Conservation (phyloP, 2,329 filamentous ascomycete genomes). For the Drechslerella dactyloides region DNA sequence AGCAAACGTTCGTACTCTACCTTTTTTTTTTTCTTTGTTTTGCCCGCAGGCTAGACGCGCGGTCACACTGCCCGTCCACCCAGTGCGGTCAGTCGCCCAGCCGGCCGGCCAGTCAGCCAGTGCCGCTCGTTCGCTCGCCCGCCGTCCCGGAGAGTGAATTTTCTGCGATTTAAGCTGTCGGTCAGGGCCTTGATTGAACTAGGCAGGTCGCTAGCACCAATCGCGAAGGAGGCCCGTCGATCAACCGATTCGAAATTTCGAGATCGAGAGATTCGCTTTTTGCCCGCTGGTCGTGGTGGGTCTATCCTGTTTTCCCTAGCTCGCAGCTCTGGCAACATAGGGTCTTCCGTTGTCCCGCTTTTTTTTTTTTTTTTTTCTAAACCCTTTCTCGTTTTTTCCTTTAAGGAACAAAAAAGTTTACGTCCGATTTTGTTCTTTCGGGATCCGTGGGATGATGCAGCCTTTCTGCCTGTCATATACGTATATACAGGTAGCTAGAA, state of each 20-base stretch:
- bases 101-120: neutral
- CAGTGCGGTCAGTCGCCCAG: neutral
- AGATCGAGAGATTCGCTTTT: slow-evolving; percentile 43
- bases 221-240: slow-evolving; percentile 20
- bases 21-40: slow-evolving; percentile 5
- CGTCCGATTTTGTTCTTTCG: no score
- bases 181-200: slow-evolving; percentile 21
- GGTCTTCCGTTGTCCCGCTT: neutral
- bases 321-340: neutral
- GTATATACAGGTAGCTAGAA: neutral
- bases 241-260: slow-evolving; percentile 29
- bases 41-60: slow-evolving; percentile 22
- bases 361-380: slow-evolving; percentile 1
- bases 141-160: neutral
- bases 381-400: neutral
- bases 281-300: neutral
- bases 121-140: neutral
- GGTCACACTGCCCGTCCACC: slow-evolving; percentile 31
- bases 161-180: neutral
- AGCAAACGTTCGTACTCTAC: no score
- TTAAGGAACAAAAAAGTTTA: no score
- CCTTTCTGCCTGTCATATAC: neutral
- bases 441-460: neutral
- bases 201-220: slow-evolving; percentile 39
- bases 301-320: neutral